Percentiles rank a stretch among this genome's conserved stretches.
Evolutionary conservation across 1,284 basidiomycete species (phyloP).

Genomic region (Ustilago vetiveriae): DNA sequence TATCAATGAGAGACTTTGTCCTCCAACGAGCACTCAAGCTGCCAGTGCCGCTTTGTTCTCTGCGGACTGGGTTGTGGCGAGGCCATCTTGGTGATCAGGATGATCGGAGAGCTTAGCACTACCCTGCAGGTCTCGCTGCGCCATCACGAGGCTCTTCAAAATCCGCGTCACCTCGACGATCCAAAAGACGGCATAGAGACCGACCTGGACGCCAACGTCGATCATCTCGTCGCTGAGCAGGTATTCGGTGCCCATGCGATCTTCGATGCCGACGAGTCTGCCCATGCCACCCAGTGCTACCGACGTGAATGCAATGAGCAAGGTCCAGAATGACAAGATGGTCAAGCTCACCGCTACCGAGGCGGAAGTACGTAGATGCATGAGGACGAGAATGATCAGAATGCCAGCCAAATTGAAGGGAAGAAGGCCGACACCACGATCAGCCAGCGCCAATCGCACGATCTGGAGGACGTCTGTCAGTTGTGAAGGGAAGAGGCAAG

Average conservation of each 20-base stretch:
- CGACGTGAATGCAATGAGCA: constrained; percentile 42
- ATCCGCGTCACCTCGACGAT: constrained; percentile 20
- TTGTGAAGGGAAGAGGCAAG: neutral
- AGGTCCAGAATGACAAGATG: constrained; percentile 40
- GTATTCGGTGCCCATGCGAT: constrained; percentile 45
- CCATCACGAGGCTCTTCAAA: neutral
- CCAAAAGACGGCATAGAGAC: constrained; percentile 44
- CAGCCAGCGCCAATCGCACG: constrained; percentile 48
- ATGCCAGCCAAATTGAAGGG: constrained; percentile 53
- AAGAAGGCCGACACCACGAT: constrained; percentile 49
- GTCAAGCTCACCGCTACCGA: constrained; percentile 11
- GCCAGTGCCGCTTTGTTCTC: constrained; percentile 10
- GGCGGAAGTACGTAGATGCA: constrained; percentile 20
- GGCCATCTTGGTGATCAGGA: neutral
- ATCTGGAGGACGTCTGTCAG: constrained; percentile 52
- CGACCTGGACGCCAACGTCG: constrained; percentile 47
- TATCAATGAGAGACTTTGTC: too few species aligned
- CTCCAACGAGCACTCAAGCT: too few species aligned
- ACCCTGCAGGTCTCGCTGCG: constrained; percentile 1
- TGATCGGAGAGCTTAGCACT: constrained; percentile 11
- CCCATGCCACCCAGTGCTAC: constrained; percentile 33
- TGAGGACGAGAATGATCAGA: constrained; percentile 43
- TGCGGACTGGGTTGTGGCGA: constrained; percentile 6
- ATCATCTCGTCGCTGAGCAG: constrained; percentile 49
- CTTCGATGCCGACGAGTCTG: constrained; percentile 35